Base-by-base conservation (phyloP, 805 yeast genomes). In the Ogataea polymorpha region DNA sequence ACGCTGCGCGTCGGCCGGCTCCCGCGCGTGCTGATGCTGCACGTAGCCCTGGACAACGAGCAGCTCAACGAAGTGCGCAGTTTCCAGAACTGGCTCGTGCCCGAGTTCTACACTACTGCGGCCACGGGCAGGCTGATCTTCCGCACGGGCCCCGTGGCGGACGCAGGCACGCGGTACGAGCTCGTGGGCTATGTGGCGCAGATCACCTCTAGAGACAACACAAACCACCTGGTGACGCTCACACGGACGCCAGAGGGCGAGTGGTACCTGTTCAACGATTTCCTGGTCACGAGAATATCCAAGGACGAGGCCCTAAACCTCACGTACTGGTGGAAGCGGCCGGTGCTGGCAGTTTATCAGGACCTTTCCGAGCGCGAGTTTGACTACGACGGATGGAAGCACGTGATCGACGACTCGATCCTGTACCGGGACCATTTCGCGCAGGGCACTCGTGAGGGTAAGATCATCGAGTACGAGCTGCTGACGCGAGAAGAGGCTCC, bases 261-360 rank as follows among this genome's bases (percentile, higher is more conserved):
- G 28, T 93, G 99, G 99, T 79, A 73, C 55, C 61, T 93, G 56
- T 88, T 93, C 61, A 93, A 93, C 58, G 98, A 93, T 61, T 93
- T 91, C 62, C 66, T 93, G 49, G 98, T 90, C 12, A 75, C 79
- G 52, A 81, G 79, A 17, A 71, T 93, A 1, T 72, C 82, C 1
- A 86, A 82, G 51, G 74, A 72, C 11, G 97, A 93, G 51, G 97
- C 86, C 0, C 70, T 89, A 35, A 78, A 88, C 56, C 63, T 88
- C 35, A 66, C 79, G 1, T 70, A 72, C 35, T 71, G 82, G 68
- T 90, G 96, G 96, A 93, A 93, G 58, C 77, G 77, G 23, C 96
- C 96, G 1, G 80, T 84, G 13, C 68, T 83, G 20, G 66, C 86
- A 12, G 59, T 84, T 15, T 91, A 88, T 55, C 78, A 84, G 50